Evolutionary conservation across 176 grass and related monocot species (phyloP).

Genomic region (Zea luxurians): DNA sequence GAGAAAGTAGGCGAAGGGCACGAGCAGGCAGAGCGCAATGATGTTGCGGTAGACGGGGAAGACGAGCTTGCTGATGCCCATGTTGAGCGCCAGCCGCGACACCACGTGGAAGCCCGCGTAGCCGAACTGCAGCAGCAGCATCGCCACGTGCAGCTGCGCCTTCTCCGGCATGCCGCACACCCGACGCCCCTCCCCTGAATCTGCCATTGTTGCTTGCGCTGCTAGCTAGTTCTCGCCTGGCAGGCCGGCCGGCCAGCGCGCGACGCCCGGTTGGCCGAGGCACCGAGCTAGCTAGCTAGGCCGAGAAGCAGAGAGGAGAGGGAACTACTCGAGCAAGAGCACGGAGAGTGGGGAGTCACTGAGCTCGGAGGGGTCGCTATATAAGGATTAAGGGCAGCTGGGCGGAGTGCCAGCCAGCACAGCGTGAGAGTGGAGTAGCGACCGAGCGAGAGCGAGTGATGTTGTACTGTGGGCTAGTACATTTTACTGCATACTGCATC

Average conservation of each 20-base stretch:
- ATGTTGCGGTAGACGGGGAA: conserved; percentile 99
- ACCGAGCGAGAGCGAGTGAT: no score
- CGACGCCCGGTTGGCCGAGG: no score
- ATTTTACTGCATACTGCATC: no score
- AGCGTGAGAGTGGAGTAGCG: no score
- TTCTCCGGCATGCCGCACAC: conserved; percentile 89
- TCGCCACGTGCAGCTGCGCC: conserved; percentile 92
- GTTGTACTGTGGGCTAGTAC: no score
- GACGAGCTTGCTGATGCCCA: conserved; percentile 98
- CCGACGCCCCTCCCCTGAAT: conserved; percentile 41
- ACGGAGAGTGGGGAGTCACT: no score
- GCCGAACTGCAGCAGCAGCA: conserved; percentile 95
- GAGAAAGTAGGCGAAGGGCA: conserved; percentile 93
- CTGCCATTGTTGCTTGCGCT: conserved; percentile 66
- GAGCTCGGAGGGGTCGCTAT: no score
- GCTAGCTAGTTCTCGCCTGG: no score
- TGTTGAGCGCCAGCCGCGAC: conserved; percentile 85
- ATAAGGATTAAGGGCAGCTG: no score
- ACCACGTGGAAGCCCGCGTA: conserved; percentile 97
- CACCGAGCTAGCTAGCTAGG: neutral
- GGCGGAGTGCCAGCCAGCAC: no score
- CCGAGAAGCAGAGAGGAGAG: neutral
- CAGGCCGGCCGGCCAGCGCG: neutral
- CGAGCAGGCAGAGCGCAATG: conserved; percentile 84
- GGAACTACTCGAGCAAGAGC: no score